These are phyloP conservation scores for Litchi chinensis DNA, from an alignment of 345 rosid species.

Conservation along the genomic window DNA sequence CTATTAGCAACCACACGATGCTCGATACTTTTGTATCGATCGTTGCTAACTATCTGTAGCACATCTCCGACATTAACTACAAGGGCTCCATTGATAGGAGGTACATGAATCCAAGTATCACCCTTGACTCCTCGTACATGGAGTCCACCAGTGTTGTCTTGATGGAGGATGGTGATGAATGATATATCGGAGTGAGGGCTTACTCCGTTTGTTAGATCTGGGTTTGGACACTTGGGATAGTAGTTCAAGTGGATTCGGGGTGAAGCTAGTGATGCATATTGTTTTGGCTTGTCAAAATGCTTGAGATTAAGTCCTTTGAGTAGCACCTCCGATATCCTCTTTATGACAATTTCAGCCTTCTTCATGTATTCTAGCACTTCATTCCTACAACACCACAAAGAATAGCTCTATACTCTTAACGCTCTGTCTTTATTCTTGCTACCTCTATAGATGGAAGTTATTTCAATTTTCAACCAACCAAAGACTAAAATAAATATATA, in stretches of 20 bases:
- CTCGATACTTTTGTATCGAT: slow-evolving; percentile 32
- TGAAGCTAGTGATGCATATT: slow-evolving; percentile 15
- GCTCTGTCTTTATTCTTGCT: too few relatives aligned
- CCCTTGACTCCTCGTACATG: slow-evolving; percentile 19
- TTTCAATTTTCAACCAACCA: too few relatives aligned
- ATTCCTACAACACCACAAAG: neutral
- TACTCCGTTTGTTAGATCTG: slow-evolving; percentile 27
- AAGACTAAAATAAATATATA: too few relatives aligned
- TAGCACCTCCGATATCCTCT: slow-evolving; percentile 25
- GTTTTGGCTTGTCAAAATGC: slow-evolving; percentile 11
- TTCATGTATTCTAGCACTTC: slow-evolving; percentile 24
- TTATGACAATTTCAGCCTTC: slow-evolving; percentile 23
- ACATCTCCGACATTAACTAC: slow-evolving; percentile 34
- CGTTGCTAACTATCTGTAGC: slow-evolving; percentile 42
- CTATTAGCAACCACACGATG: slow-evolving; percentile 30
- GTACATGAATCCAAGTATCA: slow-evolving; percentile 34
- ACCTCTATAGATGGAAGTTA: too few relatives aligned
- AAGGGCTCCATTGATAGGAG: slow-evolving; percentile 32
- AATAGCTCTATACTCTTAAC: neutral
- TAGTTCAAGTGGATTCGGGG: slow-evolving; percentile 20
- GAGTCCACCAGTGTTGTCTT: slow-evolving; percentile 33
- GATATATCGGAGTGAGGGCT: slow-evolving; percentile 36
- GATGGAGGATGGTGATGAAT: slow-evolving; percentile 23
- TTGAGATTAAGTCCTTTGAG: slow-evolving; percentile 23
- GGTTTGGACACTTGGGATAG: slow-evolving; percentile 33